phyloP scores from a whole-genome alignment of 2,329 filamentous ascomycete genomes.

The Colletotrichum gloeosporioides region DNA sequence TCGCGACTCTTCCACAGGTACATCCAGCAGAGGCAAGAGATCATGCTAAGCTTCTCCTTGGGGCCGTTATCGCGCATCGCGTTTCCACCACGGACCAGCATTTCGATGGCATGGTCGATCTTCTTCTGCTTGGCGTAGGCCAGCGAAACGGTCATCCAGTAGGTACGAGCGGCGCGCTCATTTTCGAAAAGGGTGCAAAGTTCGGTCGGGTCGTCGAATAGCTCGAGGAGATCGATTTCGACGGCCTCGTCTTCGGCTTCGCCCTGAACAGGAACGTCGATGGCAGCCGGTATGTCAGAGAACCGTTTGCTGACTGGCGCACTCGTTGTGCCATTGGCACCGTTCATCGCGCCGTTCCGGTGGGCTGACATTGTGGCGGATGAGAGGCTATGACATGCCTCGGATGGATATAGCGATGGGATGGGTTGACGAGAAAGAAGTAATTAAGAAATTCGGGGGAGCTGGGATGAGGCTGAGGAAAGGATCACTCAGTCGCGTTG shows the following conservation, averaged over 20 bases:
- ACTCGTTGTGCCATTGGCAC: slow-evolving; percentile 42
- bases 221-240: slow-evolving; percentile 90
- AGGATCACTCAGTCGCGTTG: slow-evolving; percentile 18
- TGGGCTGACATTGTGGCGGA: slow-evolving; percentile 42
- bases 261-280: slow-evolving; percentile 70
- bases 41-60: slow-evolving; percentile 84
- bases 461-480: slow-evolving; percentile 19
- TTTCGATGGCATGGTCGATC: slow-evolving; percentile 81
- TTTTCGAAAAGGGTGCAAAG: slow-evolving; percentile 95
- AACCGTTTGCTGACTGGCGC: slow-evolving; percentile 61
- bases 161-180: slow-evolving; percentile 86
- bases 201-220: slow-evolving; percentile 93
- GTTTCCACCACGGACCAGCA: slow-evolving; percentile 74
- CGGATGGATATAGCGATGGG: neutral
- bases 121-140: slow-evolving; percentile 97
- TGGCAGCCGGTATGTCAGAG: slow-evolving; percentile 67
- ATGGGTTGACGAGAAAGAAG: neutral
- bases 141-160: slow-evolving; percentile 98
- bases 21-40: slow-evolving; percentile 89
- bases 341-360: slow-evolving; percentile 51
- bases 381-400: slow-evolving; percentile 22
- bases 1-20: slow-evolving; percentile 89
- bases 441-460: slow-evolving; percentile 1
- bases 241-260: slow-evolving; percentile 76
- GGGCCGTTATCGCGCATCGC: slow-evolving; percentile 74